Evolutionary conservation across 2,329 filamentous ascomycete genomes (phyloP).

Genomic region (Aspergillus transmontanensis): DNA sequence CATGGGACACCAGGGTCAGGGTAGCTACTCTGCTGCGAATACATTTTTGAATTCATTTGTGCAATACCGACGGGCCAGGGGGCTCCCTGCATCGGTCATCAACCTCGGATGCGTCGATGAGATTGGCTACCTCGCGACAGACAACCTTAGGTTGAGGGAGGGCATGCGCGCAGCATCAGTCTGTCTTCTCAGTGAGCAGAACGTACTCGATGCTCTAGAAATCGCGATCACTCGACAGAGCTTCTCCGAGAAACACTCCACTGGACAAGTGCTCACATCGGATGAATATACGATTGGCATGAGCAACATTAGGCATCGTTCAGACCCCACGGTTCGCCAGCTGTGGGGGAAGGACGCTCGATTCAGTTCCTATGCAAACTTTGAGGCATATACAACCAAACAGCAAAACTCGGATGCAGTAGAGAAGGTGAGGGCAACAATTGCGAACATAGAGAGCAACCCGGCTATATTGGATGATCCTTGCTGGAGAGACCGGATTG

Average conservation of each 20-base stretch:
- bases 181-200: not conserved
- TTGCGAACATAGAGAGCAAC: not conserved
- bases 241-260: not conserved
- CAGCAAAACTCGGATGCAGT: not conserved
- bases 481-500: not conserved
- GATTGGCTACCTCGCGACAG: not conserved
- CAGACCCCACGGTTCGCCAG: not conserved
- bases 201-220: not conserved
- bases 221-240: not conserved
- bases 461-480: not conserved
- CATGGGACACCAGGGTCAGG: conserved; percentile 49
- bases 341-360: not conserved
- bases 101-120: conserved; percentile 7
- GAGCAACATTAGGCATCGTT: not conserved
- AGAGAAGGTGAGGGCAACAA: not conserved
- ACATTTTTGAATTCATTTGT: conserved; percentile 33
- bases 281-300: not conserved
- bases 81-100: conserved; percentile 1
- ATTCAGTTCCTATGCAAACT: not conserved
- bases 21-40: conserved; percentile 47
- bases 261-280: not conserved
- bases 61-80: not conserved
- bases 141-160: not conserved
- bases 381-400: not conserved
- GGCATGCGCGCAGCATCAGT: not conserved